phyloP scores from a whole-genome alignment of 768 basidiomycete species.

The Hericium coralloides region DNA sequence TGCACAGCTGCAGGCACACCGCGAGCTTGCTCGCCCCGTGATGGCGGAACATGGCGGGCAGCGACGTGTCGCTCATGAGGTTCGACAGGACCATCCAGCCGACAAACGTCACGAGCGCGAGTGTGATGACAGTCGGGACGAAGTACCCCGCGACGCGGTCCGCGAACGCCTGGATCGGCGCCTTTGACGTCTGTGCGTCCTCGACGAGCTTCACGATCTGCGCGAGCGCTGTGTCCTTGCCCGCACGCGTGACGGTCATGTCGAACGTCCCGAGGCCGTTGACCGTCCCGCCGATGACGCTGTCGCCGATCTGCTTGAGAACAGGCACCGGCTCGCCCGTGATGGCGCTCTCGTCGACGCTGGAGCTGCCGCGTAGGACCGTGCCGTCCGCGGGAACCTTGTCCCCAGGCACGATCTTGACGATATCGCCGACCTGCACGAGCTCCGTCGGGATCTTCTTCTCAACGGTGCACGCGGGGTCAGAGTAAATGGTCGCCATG shows the following conservation, averaged over 20 bases:
- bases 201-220: slow-evolving; percentile 97
- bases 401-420: slow-evolving; percentile 94
- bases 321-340: slow-evolving; percentile 92
- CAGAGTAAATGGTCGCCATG: slow-evolving; percentile 93
- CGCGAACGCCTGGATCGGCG: slow-evolving; percentile 95
- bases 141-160: slow-evolving; percentile 93
- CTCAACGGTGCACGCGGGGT: slow-evolving; percentile 74
- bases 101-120: slow-evolving; percentile 74
- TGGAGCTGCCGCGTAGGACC: slow-evolving; percentile 77
- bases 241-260: slow-evolving; percentile 91
- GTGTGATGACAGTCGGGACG: slow-evolving; percentile 82
- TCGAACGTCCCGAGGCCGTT: slow-evolving; percentile 97
- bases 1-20: slow-evolving; percentile 93
- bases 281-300: slow-evolving; percentile 93
- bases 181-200: slow-evolving; percentile 96
- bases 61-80: slow-evolving; percentile 40
- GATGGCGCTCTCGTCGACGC: slow-evolving; percentile 91
- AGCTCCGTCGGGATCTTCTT: slow-evolving; percentile 92
- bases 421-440: slow-evolving; percentile 86
- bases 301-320: slow-evolving; percentile 73
- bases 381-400: slow-evolving; percentile 95
- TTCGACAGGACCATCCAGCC: slow-evolving; percentile 73
- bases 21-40: slow-evolving; percentile 82
- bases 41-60: slow-evolving; percentile 80
- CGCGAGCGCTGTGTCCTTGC: slow-evolving; percentile 90